phyloP scores from a whole-genome alignment of 1,139 yeast species.

The Kluyveromyces marxianus region DNA sequence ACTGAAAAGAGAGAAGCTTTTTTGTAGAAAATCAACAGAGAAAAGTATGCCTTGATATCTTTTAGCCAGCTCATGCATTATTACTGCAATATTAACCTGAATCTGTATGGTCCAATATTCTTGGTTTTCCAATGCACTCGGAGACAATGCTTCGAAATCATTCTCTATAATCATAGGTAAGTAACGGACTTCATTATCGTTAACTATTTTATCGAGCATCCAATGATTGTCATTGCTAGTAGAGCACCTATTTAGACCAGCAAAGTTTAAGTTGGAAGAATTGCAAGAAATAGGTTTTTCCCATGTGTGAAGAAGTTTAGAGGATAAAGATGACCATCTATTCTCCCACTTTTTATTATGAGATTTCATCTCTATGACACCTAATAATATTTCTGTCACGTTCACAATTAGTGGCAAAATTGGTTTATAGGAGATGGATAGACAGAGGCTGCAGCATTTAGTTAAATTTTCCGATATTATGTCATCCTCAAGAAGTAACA shows the following conservation, averaged over 20 bases:
- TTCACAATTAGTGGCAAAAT: slow-evolving; percentile 22
- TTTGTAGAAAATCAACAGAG: slow-evolving; percentile 20
- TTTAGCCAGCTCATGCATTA: slow-evolving; percentile 20
- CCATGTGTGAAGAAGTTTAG: slow-evolving; percentile 3
- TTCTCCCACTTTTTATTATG: slow-evolving; percentile 9
- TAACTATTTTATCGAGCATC: slow-evolving; percentile 19
- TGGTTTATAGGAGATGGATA: slow-evolving; percentile 28
- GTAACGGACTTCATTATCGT: slow-evolving; percentile 16
- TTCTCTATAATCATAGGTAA: slow-evolving; percentile 25
- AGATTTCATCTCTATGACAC: slow-evolving; percentile 16
- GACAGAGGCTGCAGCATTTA: slow-evolving; percentile 19
- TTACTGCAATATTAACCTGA: slow-evolving; percentile 19
- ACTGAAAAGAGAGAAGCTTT: slow-evolving; percentile 19
- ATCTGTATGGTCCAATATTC: slow-evolving; percentile 23
- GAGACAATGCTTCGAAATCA: slow-evolving; percentile 11
- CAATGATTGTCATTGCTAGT: slow-evolving; percentile 21
- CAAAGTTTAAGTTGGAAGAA: slow-evolving; percentile 14
- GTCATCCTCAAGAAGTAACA: slow-evolving; percentile 16
- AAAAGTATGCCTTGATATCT: slow-evolving; percentile 10
- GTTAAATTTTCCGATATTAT: slow-evolving; percentile 17
- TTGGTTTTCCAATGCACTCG: slow-evolving; percentile 7
- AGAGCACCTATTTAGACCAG: slow-evolving; percentile 23
- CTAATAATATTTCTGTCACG: slow-evolving; percentile 21
- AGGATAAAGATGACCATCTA: slow-evolving; percentile 16
- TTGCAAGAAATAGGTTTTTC: not conserved